Conservation (phyloP, 441 rosid species). For the Erodium trifolium region DNA sequence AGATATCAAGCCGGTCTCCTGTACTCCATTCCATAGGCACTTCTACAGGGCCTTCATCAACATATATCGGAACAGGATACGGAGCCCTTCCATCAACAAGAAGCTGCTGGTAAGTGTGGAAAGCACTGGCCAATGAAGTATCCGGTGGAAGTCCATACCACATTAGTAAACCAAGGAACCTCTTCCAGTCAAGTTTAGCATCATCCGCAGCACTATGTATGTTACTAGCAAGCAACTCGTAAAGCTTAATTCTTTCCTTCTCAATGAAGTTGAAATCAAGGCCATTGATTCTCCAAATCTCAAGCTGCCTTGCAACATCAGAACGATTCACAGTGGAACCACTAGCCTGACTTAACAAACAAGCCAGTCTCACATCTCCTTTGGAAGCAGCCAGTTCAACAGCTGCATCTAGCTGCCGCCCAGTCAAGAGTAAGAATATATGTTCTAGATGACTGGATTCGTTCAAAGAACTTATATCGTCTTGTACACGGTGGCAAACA, state of each 20-base stretch:
- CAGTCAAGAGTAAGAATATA: constrained; percentile 72
- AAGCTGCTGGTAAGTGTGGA: constrained; percentile 61
- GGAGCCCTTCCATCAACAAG: constrained; percentile 70
- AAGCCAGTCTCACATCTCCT: constrained; percentile 94
- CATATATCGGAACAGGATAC: constrained; percentile 66
- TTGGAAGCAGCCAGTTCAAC: constrained; percentile 80
- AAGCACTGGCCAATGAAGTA: constrained; percentile 54
- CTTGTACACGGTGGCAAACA: constrained; percentile 89
- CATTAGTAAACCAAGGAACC: constrained; percentile 89
- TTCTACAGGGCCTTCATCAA: constrained; percentile 80
- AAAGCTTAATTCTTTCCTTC: constrained; percentile 65
- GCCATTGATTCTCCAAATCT: constrained; percentile 79
- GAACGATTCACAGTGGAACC: constrained; percentile 72
- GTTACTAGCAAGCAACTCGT: constrained; percentile 90
- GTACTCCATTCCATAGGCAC: constrained; percentile 31
- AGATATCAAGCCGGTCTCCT: constrained; percentile 58
- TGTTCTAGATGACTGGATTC: constrained; percentile 73
- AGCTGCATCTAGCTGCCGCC: constrained; percentile 79
- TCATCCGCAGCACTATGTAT: constrained; percentile 56
- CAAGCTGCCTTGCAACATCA: constrained; percentile 67
- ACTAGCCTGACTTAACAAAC: constrained; percentile 95
- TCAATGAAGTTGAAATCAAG: constrained; percentile 84
- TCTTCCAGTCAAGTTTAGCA: constrained; percentile 82
- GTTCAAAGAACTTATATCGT: constrained; percentile 62
- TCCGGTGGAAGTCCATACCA: constrained; percentile 84